Evolutionary conservation across 768 basidiomycete genomes (phyloP), one percentile per base, ranked within the genome.

Genomic region (Trametes meyenii): DNA sequence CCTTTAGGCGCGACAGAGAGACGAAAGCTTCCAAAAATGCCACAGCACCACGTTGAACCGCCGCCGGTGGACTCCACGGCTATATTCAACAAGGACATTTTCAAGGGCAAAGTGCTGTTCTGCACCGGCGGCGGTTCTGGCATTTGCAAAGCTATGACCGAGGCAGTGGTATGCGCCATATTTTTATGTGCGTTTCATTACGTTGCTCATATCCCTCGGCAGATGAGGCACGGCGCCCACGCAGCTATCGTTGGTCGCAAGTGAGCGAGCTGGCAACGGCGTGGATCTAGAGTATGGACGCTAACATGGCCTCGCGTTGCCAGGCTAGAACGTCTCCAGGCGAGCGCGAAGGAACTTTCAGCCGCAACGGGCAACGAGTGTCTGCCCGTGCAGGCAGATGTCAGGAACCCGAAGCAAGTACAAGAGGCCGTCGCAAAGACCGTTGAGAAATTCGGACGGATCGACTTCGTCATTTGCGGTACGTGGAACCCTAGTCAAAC

Each of bases 401-500:
- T 99, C 10, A 80, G 96, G 49, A 78, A 90, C 40, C 87, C 91
- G 1, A 80, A 85, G 50, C 79, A 87, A 14, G 75, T 99, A 40
- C 80, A 83, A 61, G 83, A 80, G 7, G 96, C 96, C 6, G 96
- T 92, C 19, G 74, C 84, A 26, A 82, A 85, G 70, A 84, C 91
- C 0, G 83, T 95, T 17, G 83, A 86, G 62, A 80, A 79, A 66
- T 95, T 90, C 70, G 95, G 96, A 0, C 81, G 81, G 64, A 93
- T 99, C 60, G 96, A 99, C 76, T 96, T 92, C 71, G 96, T 98
- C 52, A 92, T 98, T 57, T 94, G 93, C 71, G 94, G 94, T 91
- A 73, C 59, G 81, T 75, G 42, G 57, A 29, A 23, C 39, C 35
- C 33, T 23, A 26, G 11, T 16, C 12, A 33, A 33, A 33, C 29